Percentiles rank a stretch among this genome's conserved stretches.
These are phyloP conservation scores for Asterella californica DNA, from an alignment of 225 moss, liverwort and hornwort genomes.

Conservation along the genomic window DNA sequence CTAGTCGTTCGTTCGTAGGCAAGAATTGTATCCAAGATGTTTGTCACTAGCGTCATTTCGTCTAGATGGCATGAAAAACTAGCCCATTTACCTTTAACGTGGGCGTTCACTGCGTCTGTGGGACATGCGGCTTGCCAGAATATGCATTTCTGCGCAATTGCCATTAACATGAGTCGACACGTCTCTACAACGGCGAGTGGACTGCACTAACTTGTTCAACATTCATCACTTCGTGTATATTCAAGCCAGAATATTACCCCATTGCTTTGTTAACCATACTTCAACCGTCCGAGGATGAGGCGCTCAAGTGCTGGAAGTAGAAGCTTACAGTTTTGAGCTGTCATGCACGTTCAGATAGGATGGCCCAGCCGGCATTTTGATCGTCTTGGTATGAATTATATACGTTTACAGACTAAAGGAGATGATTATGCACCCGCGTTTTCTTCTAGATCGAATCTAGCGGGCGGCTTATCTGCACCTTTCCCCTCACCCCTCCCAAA, in stretches of 20 bases:
- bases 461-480: background rate
- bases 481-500: background rate
- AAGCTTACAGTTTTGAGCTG: background rate
- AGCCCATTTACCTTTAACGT: background rate
- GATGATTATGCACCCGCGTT: constrained; percentile 2
- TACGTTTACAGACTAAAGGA: background rate
- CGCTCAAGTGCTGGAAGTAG: background rate
- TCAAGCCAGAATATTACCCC: background rate
- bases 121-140: background rate
- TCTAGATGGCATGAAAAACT: background rate
- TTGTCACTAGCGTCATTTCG: background rate
- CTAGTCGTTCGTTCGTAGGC: background rate
- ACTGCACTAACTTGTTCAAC: background rate
- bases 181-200: background rate
- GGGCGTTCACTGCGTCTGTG: background rate
- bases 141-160: background rate
- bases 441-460: background rate
- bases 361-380: background rate
- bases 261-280: background rate
- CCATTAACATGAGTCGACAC: background rate
- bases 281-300: background rate
- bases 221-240: background rate
- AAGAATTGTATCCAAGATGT: background rate
- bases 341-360: background rate
- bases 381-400: background rate